Conservation (phyloP, 306 rosid species). For the Astragalus glycyphyllos region DNA sequence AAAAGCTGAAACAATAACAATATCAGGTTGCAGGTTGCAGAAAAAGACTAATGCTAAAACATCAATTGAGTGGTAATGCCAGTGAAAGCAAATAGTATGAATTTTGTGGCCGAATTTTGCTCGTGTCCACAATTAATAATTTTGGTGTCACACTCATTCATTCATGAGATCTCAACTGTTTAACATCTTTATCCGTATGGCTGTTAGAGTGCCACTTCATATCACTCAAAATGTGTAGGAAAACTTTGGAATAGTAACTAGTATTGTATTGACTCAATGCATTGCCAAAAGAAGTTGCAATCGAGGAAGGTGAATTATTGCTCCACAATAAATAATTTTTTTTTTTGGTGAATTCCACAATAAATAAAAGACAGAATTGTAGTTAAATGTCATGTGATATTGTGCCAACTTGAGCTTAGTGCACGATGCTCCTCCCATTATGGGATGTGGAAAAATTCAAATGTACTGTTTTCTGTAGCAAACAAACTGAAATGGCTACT, state of each 20-base stretch:
- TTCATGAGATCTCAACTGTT: slow-evolving; percentile 36
- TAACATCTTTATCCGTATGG: slow-evolving; percentile 30
- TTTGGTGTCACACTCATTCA: slow-evolving; percentile 19
- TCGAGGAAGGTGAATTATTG: neutral
- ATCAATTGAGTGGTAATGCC: slow-evolving; percentile 22
- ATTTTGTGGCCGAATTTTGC: slow-evolving; percentile 30
- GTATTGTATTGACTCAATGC: slow-evolving; percentile 3
- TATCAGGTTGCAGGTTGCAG: slow-evolving; percentile 5
- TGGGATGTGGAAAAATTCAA: slow-evolving; percentile 16
- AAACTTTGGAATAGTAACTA: neutral
- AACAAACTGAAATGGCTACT: no score
- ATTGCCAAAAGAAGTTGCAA: neutral
- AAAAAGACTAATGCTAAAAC: slow-evolving; percentile 32
- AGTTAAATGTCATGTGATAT: slow-evolving; percentile 14
- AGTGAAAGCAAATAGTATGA: neutral
- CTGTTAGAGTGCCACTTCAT: slow-evolving; percentile 32
- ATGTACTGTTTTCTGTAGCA: neutral
- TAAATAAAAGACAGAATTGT: neutral
- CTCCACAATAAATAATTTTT: neutral
- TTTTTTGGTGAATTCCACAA: no score
- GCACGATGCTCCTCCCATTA: neutral
- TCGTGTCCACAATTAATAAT: neutral
- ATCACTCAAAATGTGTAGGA: slow-evolving; percentile 28
- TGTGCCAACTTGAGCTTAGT: slow-evolving; percentile 15
- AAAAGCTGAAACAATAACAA: slow-evolving; percentile 35